Conservation (phyloP, 2,329 filamentous ascomycete genomes). For the Dothideomycetidae sp. region DNA sequence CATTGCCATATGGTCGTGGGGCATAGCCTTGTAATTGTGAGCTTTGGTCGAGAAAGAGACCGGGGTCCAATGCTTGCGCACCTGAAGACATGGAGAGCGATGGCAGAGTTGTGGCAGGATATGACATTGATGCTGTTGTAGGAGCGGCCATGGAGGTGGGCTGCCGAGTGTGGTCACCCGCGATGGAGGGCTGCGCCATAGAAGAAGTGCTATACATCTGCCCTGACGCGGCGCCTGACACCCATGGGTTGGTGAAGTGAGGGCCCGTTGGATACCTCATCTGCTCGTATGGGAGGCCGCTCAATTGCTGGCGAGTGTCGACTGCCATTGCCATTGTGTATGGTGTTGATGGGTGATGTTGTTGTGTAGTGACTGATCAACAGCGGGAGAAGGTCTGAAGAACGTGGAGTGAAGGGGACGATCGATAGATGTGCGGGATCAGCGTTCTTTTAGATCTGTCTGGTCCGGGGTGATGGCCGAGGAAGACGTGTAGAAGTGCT, state of each 20-base stretch:
- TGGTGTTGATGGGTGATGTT: conserved; percentile 7
- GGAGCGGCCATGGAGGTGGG: conserved; percentile 41
- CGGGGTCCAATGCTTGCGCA: conserved; percentile 47
- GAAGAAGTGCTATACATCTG: conserved; percentile 50
- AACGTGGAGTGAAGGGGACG: conserved; percentile 34
- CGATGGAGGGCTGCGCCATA: conserved; percentile 45
- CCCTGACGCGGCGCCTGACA: conserved; percentile 41
- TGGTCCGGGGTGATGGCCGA: conserved; percentile 6
- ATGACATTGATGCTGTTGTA: conserved; percentile 50
- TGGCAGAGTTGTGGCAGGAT: conserved; percentile 56
- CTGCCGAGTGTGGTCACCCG: conserved; percentile 43
- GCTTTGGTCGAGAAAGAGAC: conserved; percentile 8
- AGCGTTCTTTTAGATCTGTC: conserved; percentile 29
- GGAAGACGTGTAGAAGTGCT: no score
- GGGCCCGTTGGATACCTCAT: conserved; percentile 54
- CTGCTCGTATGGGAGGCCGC: conserved; percentile 68
- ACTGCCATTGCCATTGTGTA: conserved; percentile 79
- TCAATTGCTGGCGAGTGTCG: conserved; percentile 70
- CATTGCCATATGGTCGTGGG: conserved; percentile 57
- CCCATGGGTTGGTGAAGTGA: conserved; percentile 87
- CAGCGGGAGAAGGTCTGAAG: conserved; percentile 7
- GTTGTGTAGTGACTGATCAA: conserved; percentile 12
- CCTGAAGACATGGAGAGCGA: conserved; percentile 55
- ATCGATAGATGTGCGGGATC: conserved; percentile 36
- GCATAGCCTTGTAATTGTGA: conserved; percentile 22